These are phyloP conservation scores for Whalleya microplaca DNA, from an alignment of 2,329 filamentous ascomycete genomes.

Conservation along the genomic window DNA sequence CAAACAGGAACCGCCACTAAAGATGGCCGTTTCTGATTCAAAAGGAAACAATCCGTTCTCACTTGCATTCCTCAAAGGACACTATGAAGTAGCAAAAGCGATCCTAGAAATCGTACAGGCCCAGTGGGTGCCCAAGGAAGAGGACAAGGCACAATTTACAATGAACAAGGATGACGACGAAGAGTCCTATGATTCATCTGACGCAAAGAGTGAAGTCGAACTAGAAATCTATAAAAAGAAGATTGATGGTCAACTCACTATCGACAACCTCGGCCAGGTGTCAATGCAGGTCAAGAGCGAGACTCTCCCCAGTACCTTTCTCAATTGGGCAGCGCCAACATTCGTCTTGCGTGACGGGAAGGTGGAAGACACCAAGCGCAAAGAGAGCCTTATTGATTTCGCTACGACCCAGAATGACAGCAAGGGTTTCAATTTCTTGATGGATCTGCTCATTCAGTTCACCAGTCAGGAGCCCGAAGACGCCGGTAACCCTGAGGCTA, in stretches of 20 bases:
- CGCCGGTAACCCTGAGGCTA: constrained; percentile 37
- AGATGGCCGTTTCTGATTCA: constrained; percentile 62
- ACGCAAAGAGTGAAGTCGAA: constrained; percentile 41
- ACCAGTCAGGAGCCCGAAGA: constrained; percentile 40
- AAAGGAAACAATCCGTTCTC: constrained; percentile 63
- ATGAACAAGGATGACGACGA: constrained; percentile 44
- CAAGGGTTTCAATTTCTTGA: constrained; percentile 56
- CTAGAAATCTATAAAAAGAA: constrained; percentile 56
- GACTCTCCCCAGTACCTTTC: constrained; percentile 56
- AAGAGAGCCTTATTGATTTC: constrained; percentile 44
- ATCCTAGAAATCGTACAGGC: constrained; percentile 72
- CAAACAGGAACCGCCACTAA: constrained; percentile 61
- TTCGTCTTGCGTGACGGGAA: constrained; percentile 40
- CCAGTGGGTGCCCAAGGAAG: constrained; percentile 66
- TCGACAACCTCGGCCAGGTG: constrained; percentile 75
- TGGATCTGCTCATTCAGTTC: constrained; percentile 58
- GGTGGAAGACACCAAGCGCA: constrained; percentile 26
- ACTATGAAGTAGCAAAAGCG: constrained; percentile 64
- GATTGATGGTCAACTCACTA: constrained; percentile 70
- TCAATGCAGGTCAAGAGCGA: constrained; percentile 70
- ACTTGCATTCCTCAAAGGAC: constrained; percentile 68
- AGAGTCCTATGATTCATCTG: constrained; percentile 42
- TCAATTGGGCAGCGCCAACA: constrained; percentile 46
- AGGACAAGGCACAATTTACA: constrained; percentile 54
- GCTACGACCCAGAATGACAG: constrained; percentile 58